phyloP scores from a whole-genome alignment of 805 yeast genomes.

The Isabelozyma rhagii region DNA sequence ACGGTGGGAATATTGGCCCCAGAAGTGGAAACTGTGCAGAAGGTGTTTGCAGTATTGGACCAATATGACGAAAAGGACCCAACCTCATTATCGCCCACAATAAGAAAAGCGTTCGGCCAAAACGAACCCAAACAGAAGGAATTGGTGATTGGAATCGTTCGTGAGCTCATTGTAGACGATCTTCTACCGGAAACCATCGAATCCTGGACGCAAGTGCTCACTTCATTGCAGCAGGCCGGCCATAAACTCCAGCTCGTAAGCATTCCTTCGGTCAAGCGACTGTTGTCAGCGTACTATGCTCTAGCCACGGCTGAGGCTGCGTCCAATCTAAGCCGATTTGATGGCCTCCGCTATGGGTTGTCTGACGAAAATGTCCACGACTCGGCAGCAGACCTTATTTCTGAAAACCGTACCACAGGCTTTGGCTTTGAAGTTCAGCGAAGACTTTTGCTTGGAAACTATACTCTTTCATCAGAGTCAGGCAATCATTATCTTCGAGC shows the following conservation, averaged over 20 bases:
- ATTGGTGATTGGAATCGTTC: constrained; percentile 68
- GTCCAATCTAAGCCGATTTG: constrained; percentile 85
- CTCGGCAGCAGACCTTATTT: constrained; percentile 12
- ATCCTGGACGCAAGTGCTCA: constrained; percentile 47
- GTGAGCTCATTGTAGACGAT: constrained; percentile 60
- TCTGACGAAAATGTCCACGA: constrained; percentile 14
- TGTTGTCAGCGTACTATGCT: constrained; percentile 82
- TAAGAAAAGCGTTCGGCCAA: constrained; percentile 27
- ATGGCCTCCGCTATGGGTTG: constrained; percentile 83
- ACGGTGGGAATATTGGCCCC: constrained; percentile 83
- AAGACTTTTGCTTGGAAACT: constrained; percentile 82
- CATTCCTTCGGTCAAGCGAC: constrained; percentile 61
- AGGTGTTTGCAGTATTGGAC: constrained; percentile 58
- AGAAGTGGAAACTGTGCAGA: constrained; percentile 38
- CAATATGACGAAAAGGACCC: constrained; percentile 73
- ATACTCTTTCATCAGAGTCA: constrained; percentile 75
- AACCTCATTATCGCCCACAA: constrained; percentile 48
- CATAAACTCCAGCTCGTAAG: constrained; percentile 61
- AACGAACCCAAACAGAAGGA: constrained; percentile 3
- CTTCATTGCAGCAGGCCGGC: constrained; percentile 42
- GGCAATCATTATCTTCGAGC: constrained; percentile 77
- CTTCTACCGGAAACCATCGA: constrained; percentile 45
- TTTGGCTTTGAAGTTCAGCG: constrained; percentile 84
- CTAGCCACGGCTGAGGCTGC: constrained; percentile 92
- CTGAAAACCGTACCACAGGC: constrained; percentile 55